phyloP scores from a whole-genome alignment of 768 basidiomycete genomes.

The Phanerochaete carnosa region DNA sequence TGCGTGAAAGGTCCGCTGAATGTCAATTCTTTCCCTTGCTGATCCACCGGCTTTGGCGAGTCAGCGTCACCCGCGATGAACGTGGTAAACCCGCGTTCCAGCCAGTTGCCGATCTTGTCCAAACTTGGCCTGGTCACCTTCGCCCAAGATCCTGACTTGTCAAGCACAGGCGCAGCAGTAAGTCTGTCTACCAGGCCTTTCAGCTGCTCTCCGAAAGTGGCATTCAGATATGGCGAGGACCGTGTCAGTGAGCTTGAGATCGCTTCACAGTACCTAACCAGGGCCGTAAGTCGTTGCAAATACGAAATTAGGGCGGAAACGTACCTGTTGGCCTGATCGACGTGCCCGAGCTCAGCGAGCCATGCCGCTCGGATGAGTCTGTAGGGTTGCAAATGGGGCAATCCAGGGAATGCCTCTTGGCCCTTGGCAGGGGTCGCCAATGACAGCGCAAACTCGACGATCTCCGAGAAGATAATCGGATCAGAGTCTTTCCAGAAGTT shows the following conservation, averaged over 20 bases:
- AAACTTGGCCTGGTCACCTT: slow-evolving; percentile 89
- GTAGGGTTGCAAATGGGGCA: slow-evolving; percentile 87
- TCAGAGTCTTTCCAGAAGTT: slow-evolving; percentile 66
- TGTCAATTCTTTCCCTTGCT: slow-evolving; percentile 34
- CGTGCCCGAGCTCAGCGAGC: slow-evolving; percentile 80
- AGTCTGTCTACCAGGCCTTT: slow-evolving; percentile 79
- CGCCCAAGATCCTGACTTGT: slow-evolving; percentile 83
- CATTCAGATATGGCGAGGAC: slow-evolving; percentile 63
- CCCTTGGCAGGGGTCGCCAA: slow-evolving; percentile 72
- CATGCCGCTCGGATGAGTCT: slow-evolving; percentile 72
- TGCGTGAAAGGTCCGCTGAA: slow-evolving; percentile 86
- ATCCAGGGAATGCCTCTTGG: slow-evolving; percentile 78
- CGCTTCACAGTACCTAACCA: slow-evolving; percentile 87
- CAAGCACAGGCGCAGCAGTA: slow-evolving; percentile 63
- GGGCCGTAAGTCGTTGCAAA: too few species aligned
- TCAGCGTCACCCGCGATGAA: slow-evolving; percentile 93
- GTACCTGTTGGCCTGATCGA: slow-evolving; percentile 74
- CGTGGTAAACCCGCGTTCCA: slow-evolving; percentile 89
- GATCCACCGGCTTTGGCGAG: slow-evolving; percentile 32
- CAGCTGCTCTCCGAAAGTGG: slow-evolving; percentile 66
- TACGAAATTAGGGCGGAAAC: too few species aligned
- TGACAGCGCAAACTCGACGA: slow-evolving; percentile 87
- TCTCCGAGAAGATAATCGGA: slow-evolving; percentile 81
- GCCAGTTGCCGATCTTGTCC: slow-evolving; percentile 87
- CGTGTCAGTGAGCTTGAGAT: slow-evolving; percentile 66